Conservation (phyloP, 208 protist species). For the Trypanosoma caninum region DNA sequence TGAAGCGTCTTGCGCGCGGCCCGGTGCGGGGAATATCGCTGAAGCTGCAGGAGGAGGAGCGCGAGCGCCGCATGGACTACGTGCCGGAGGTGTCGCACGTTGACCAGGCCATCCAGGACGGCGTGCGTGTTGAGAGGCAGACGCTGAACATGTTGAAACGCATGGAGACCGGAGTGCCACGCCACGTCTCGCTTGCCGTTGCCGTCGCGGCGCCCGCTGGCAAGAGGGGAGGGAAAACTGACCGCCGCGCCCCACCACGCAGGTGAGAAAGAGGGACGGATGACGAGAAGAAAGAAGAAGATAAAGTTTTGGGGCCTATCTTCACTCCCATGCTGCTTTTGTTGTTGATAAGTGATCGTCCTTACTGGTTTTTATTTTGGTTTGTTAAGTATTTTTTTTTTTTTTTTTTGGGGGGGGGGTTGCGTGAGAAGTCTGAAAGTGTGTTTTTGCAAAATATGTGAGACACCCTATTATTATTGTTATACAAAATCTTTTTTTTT, state of each 20-base stretch:
- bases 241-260: constrained; percentile 28
- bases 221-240: constrained; percentile 33
- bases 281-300: constrained; percentile 22
- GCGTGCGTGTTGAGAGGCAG: constrained; percentile 88
- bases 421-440: neutral
- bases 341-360: constrained; percentile 16
- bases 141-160: constrained; percentile 83
- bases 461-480: neutral
- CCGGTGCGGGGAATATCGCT: constrained; percentile 99
- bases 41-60: constrained; percentile 99
- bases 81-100: constrained; percentile 94
- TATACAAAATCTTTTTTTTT: neutral
- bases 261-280: constrained; percentile 18
- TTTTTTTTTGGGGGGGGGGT: neutral
- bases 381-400: neutral
- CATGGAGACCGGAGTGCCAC: constrained; percentile 81
- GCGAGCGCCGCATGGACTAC: constrained; percentile 99
- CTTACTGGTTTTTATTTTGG: constrained; percentile 16
- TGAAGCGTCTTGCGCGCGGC: constrained; percentile 97
- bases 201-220: constrained; percentile 24
- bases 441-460: no score
- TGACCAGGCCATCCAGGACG: constrained; percentile 82
- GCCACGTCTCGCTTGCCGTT: constrained; percentile 43
- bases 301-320: no score
- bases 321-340: neutral